Base-by-base conservation (phyloP, 805 yeast genomes). In the Kodamaea leandrae region DNA sequence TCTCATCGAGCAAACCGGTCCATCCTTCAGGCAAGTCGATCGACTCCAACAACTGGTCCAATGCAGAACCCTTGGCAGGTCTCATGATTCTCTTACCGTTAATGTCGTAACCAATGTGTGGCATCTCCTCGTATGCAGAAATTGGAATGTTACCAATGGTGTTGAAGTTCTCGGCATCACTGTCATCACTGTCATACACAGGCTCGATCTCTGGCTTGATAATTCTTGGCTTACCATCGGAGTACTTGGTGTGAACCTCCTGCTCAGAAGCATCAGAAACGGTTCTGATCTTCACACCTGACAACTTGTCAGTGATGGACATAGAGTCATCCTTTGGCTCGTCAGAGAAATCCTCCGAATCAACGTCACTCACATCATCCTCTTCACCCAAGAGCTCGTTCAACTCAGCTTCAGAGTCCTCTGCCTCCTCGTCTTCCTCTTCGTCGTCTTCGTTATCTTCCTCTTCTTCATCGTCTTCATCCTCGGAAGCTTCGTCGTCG, bases 61-160 rank as follows among this genome's bases (percentile, higher is more conserved):
- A 74, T 1, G 98, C 99, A 43, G 95, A 81, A 10, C 97, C 96
- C 55, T 87, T 84, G 7, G 98, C 99, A 9, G 99, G 99, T 63
- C 99, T 80, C 98, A 93, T 91, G 58, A 93, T 90, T 58, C 99
- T 80, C 61, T 90, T 91, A 56, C 99, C 99, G 60, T 93, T 93
- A 55, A 93, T 90, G 61, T 88, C 91, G 63, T 93, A 93, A 43
- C 99, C 98, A 45, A 93, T 80, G 60, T 93, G 99, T 1, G 99
- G 99, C 82, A 84, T 85, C 63, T 90, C 96, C 42, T 93, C 99
- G 60, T 93, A 93, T 2, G 96, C 96, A 14, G 91, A 78, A 15
- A 93, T 57, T 37, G 99, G 98, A 43, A 93, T 77, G 58, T 93
- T 87, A 37, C 99, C 99, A 51, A 93, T 86, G 3, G 97, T 88